Base-by-base conservation (phyloP, 108 stramenopile genomes). In the Nitzschia palea region DNA sequence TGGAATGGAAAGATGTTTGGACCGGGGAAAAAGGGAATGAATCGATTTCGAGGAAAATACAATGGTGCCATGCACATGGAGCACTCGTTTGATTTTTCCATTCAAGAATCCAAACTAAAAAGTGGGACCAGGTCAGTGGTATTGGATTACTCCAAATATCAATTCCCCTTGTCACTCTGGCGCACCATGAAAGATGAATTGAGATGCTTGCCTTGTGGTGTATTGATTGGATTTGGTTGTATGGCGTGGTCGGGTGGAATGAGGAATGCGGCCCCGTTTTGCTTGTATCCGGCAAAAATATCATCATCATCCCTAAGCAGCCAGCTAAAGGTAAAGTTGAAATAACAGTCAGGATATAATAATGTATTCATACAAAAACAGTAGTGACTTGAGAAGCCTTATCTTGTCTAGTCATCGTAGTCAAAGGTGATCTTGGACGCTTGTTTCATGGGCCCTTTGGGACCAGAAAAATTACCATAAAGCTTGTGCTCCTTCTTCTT, bases 401-500 rank as follows among this genome's bases (percentile, higher is more conserved):
- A 60, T 37, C 18, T 20, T 37, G 40, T 26, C 8, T 17, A 6
- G 36, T 67, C 65, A 20, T 25, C 22, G 20, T 25, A 73, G 45
- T 84, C 62, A 44, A 80, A 84, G 10, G 52, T 62, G 32, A 80
- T 84, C 55, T 71, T 80, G 29, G 73, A 75, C 1, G 79, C 83
- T 44, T 80, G 65, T 71, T 84, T 84, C 76, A 80, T 89, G 44
- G 91, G 86, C 30, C 73, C 84, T 18, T 86, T 88, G 62, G 77
- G 91, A 9, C 95, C 95, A 17, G 94, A 94, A 81, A 97, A 98
- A 50, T 83, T 96, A 18, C 99, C 98, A 63, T 99, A 99, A 32
- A 98, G 68, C 64, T 98, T 99, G 88, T 98, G 97, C 73, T 98
- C 95, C 90, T 99, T 99, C 90, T 98, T 98, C 78, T 99, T 99